Conservation (phyloP, 805 yeast species). For the Starmerella stellata region DNA sequence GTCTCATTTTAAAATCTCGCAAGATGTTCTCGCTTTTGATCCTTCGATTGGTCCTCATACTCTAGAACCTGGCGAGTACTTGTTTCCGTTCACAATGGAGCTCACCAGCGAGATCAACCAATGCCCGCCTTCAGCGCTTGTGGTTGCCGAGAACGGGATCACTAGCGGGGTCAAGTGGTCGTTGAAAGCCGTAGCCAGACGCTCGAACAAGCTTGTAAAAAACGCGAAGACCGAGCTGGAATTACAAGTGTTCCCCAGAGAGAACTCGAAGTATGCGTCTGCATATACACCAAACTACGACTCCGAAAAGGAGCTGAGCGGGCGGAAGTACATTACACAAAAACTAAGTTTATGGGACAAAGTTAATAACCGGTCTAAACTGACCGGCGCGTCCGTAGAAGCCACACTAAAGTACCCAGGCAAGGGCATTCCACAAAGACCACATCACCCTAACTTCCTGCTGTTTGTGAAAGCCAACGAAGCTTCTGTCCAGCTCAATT, state of each 20-base stretch:
- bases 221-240: neutral
- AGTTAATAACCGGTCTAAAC: neutral
- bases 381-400: neutral
- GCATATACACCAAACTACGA: neutral
- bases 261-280: neutral
- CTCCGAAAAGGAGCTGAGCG: constrained; percentile 1
- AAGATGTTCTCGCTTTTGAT: constrained; percentile 1
- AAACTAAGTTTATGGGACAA: constrained; percentile 1
- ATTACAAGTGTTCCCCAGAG: constrained; percentile 3
- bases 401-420: constrained; percentile 1
- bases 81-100: constrained; percentile 7
- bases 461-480: neutral
- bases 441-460: neutral
- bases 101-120: constrained; percentile 4
- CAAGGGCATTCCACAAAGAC: constrained; percentile 3
- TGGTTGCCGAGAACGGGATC: neutral
- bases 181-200: constrained; percentile 2
- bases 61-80: constrained; percentile 9
- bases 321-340: neutral
- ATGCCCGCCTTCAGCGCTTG: constrained; percentile 7
- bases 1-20: neutral
- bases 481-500: neutral
- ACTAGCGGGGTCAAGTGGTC: constrained; percentile 5
- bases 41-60: neutral
- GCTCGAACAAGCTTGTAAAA: neutral